Percentiles rank a stretch among this genome's conserved stretches.
Conservation (phyloP, 371 early-diverging fungal species). For the Neoconidiobolus thromboides region DNA sequence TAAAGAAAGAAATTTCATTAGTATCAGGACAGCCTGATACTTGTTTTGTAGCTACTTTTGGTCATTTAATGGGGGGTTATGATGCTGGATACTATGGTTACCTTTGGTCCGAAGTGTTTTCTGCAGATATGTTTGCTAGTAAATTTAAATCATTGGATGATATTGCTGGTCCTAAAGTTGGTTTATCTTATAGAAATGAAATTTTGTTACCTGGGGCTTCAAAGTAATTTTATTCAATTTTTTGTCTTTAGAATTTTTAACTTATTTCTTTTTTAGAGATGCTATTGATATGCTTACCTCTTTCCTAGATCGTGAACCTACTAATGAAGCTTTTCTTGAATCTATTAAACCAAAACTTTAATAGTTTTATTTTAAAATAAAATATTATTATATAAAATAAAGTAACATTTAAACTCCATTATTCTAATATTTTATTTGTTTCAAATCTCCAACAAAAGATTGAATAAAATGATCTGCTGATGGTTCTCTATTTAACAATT, state of each 20-base stretch:
- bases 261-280: conserved; percentile 18
- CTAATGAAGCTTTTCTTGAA: conserved; percentile 39
- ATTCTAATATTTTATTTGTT: too few species aligned
- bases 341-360: neutral
- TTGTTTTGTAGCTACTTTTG: conserved; percentile 22
- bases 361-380: too few species aligned
- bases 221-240: neutral
- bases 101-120: conserved; percentile 66
- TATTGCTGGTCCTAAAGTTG: conserved; percentile 15
- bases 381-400: too few species aligned
- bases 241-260: conserved; percentile 4
- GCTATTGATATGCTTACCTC: conserved; percentile 43
- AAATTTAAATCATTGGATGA: conserved; percentile 9
- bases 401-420: too few species aligned
- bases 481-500: conserved; percentile 70
- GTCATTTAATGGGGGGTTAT: conserved; percentile 73
- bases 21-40: conserved; percentile 14
- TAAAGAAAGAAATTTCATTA: conserved; percentile 41
- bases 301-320: conserved; percentile 73
- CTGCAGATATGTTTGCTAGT: conserved; percentile 67
- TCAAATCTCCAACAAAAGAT: too few species aligned
- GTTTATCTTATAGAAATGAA: conserved; percentile 34
- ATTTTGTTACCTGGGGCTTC: conserved; percentile 46
- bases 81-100: conserved; percentile 57
- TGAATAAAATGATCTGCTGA: conserved; percentile 42